These are phyloP conservation scores for Ophiostoma himal-ulmi DNA, from an alignment of 2,329 filamentous ascomycete species.

Conservation along the genomic window DNA sequence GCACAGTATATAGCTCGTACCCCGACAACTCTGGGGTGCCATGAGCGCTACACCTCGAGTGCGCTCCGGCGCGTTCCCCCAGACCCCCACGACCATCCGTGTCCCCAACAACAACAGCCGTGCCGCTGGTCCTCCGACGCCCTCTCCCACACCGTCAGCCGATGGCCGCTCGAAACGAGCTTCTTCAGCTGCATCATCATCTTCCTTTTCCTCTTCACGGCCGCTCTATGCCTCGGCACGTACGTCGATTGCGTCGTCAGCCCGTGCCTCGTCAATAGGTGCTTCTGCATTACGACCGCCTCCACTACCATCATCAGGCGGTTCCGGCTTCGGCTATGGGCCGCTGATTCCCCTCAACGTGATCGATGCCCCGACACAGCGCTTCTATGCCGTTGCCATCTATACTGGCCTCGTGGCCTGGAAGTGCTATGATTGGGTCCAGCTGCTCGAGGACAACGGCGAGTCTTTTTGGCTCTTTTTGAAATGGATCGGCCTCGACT, in stretches of 20 bases:
- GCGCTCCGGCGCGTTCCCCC: slow-evolving; percentile 30
- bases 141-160: slow-evolving; percentile 26
- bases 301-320: background rate
- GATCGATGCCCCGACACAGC: slow-evolving; percentile 84
- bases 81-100: slow-evolving; percentile 26
- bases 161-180: slow-evolving; percentile 10
- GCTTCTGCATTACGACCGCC: background rate
- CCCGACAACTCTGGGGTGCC: slow-evolving; percentile 22
- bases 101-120: slow-evolving; percentile 17
- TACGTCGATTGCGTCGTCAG: slow-evolving; percentile 29
- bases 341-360: slow-evolving; percentile 77
- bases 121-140: slow-evolving; percentile 25
- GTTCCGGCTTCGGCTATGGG: slow-evolving; percentile 27
- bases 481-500: slow-evolving; percentile 89
- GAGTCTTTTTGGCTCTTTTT: slow-evolving; percentile 86
- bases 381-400: slow-evolving; percentile 76
- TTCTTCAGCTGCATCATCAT: background rate
- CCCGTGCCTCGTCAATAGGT: background rate
- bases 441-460: slow-evolving; percentile 70
- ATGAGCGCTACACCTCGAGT: slow-evolving; percentile 29
- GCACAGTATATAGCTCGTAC: background rate
- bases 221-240: slow-evolving; percentile 20
- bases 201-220: slow-evolving; percentile 3
- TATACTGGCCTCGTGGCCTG: slow-evolving; percentile 73
- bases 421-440: slow-evolving; percentile 81